Conservation (phyloP, 441 rosid genomes). For the Populus hybrid region DNA sequence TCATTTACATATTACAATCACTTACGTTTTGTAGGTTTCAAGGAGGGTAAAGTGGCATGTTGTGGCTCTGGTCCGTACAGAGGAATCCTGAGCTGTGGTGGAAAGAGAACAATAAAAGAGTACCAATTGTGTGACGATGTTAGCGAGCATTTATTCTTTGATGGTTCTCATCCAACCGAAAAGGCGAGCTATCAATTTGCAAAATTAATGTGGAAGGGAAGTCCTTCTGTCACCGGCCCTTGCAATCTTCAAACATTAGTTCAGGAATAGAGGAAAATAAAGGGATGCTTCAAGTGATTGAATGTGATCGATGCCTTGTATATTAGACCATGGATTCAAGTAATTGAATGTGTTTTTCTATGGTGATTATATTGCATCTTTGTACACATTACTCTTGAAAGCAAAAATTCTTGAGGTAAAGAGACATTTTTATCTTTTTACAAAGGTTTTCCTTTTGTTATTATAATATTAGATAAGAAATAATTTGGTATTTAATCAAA, state of each 20-base stretch:
- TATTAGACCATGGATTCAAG: neutral
- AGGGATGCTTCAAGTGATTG: too few species aligned
- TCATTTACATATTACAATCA: neutral
- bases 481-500: too few species aligned
- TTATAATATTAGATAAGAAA: too few species aligned
- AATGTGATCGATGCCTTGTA: neutral
- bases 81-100: slow-evolving; percentile 13
- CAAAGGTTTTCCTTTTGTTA: too few species aligned
- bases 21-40: slow-evolving; percentile 29
- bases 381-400: too few species aligned
- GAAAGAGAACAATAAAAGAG: slow-evolving; percentile 15
- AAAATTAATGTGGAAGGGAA: slow-evolving; percentile 21
- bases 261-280: neutral
- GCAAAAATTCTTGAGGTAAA: too few species aligned
- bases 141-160: slow-evolving; percentile 23
- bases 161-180: slow-evolving; percentile 20
- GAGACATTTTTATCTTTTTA: too few species aligned
- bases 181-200: neutral
- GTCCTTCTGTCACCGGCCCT: neutral
- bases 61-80: slow-evolving; percentile 28
- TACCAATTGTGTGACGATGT: slow-evolving; percentile 23
- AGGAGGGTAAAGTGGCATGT: slow-evolving; percentile 30
- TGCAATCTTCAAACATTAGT: neutral
- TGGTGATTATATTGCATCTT: too few species aligned
- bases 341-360: too few species aligned